Base-by-base conservation (phyloP, 1,139 yeast species). In the Schwanniomyces etchellsii region DNA sequence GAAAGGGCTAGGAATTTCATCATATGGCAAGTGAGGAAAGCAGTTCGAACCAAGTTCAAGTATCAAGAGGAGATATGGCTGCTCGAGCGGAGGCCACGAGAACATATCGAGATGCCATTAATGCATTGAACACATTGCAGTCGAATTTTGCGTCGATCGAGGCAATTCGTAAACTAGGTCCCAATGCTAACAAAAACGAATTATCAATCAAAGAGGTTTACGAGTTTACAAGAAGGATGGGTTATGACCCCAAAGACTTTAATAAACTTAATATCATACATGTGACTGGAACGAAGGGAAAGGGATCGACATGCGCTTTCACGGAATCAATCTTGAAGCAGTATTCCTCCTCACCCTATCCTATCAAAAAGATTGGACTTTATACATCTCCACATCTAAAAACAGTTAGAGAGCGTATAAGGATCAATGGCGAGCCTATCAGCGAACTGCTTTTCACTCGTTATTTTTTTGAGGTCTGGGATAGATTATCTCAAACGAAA, bases 231-330 rank as follows among this genome's bases (percentile, higher is more conserved):
- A 65, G 91, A 34, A 66, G 97, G 44, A 71, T 86, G 30, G 98
- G 97, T 0, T 88, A 89, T 55, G 51, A 61, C n/a, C 71, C 80
- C 1, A 44, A 57, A 3, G 95, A 82, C 39, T 78, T 85, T 49
- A 76, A 88, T 55, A 69, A 59, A 36, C 58, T 93, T 47, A 88
- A 89, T 44, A 71, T 88, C 4, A 72, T 93, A 28, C 98, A 93
- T 50, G 82, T 93, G 21, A 89, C 99, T 0, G 99, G 99, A 16
- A 93, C 99, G 2, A 93, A 93, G 55, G 99, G 99, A 9, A 93
- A 93, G 59, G 99, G 99, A 1, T 88, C 96, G 1, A 89, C 97
- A 0, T 91, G 96, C 60, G 96, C 98, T 0, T 93, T 93, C 52
- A 76, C 89, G 3, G 86, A 85, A 46, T 78, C 93, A 3, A 86